Conservation (phyloP, 148 eudicot genomes). For the Rhododendron mucronatum region DNA sequence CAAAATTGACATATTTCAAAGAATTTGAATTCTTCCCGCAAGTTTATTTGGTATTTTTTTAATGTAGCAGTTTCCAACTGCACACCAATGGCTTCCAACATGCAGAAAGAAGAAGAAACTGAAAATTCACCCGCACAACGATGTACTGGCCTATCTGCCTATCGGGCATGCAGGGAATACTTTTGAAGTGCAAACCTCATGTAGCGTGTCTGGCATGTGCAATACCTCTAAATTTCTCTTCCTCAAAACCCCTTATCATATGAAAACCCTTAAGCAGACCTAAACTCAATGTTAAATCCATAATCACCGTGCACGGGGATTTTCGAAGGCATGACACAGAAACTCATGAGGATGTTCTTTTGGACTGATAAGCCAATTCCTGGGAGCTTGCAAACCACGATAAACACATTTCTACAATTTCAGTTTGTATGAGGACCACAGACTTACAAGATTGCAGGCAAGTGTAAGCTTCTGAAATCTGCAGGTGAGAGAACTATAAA, state of each 20-base stretch:
- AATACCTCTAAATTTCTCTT: neutral
- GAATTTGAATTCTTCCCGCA: neutral
- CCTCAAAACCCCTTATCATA: neutral
- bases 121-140: neutral
- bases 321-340: neutral
- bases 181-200: neutral
- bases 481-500: conserved; percentile 17
- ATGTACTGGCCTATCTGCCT: neutral
- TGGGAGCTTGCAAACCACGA: conserved; percentile 8
- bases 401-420: neutral
- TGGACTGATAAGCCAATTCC: neutral
- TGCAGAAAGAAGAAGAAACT: neutral
- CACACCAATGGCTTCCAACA: neutral
- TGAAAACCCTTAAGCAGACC: neutral
- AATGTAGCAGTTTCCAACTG: neutral
- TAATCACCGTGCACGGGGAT: neutral
- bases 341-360: neutral
- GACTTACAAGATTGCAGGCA: conserved; percentile 48
- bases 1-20: neutral
- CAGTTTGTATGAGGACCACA: neutral
- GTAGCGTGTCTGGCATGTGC: neutral
- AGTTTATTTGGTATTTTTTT: neutral
- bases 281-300: neutral
- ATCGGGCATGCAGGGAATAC: neutral
- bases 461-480: conserved; percentile 83